Evolutionary conservation across 805 yeast species (phyloP).

Genomic region (Suhomyces tanzawaensis): DNA sequence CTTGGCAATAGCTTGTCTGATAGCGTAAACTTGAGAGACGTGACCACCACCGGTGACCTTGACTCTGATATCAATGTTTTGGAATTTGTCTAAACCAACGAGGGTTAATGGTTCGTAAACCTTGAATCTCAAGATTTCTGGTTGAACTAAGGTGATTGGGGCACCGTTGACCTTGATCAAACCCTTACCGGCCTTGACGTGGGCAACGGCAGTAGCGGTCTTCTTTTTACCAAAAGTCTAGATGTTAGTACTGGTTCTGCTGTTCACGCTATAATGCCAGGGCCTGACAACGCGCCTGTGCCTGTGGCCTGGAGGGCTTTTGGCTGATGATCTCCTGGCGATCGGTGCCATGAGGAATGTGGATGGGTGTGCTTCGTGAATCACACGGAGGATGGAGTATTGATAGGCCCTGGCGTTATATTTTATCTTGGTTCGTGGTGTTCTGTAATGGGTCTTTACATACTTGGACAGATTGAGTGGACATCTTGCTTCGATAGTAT

Average conservation of each 20-base stretch:
- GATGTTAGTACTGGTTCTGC: slow-evolving; percentile 21
- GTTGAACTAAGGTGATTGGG: slow-evolving; percentile 98
- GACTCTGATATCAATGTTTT: slow-evolving; percentile 97
- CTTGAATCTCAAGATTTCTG: slow-evolving; percentile 98
- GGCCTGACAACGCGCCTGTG: no score
- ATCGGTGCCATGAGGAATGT: no score
- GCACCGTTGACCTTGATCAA: slow-evolving; percentile 98
- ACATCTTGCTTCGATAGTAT: slow-evolving; percentile 40
- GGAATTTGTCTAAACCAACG: slow-evolving; percentile 98
- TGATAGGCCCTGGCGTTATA: no score
- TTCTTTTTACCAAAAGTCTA: slow-evolving; percentile 99
- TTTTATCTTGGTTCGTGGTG: neutral
- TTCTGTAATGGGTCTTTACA: slow-evolving; percentile 42
- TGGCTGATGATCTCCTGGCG: no score
- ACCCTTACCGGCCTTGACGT: slow-evolving; percentile 99
- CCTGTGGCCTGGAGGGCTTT: no score
- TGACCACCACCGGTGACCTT: slow-evolving; percentile 99
- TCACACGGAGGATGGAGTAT: no score
- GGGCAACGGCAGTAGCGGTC: slow-evolving; percentile 99
- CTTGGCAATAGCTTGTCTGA: slow-evolving; percentile 99
- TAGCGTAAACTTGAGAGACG: slow-evolving; percentile 99
- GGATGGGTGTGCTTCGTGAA: no score
- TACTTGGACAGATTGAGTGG: slow-evolving; percentile 89
- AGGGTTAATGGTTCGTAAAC: slow-evolving; percentile 98
- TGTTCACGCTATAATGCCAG: neutral